Percentiles rank a stretch among this genome's conserved stretches.
phyloP scores from a whole-genome alignment of 306 rosid genomes.

The Biancaea sappan region DNA sequence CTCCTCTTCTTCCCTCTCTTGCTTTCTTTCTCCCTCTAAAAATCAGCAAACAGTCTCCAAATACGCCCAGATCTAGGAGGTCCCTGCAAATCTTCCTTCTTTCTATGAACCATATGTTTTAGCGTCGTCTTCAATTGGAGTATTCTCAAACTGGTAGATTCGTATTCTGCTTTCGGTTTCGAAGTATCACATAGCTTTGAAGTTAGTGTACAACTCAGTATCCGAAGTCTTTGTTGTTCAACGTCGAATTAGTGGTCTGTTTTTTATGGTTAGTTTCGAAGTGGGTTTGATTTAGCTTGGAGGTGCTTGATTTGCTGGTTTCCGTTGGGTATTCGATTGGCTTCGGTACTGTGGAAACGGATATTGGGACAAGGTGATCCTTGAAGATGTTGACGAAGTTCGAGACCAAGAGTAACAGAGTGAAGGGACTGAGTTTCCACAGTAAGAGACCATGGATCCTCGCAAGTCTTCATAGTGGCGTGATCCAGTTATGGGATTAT shows the following conservation, averaged over 20 bases:
- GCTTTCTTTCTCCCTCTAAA: background rate
- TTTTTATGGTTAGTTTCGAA: background rate
- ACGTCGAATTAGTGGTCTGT: background rate
- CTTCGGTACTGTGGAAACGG: background rate
- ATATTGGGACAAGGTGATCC: background rate
- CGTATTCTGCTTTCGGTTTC: background rate
- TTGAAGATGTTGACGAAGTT: conserved; percentile 90
- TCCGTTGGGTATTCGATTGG: background rate
- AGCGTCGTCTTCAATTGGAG: background rate
- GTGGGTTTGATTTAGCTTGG: background rate
- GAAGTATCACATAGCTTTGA: conserved; percentile 12
- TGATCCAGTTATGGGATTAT: conserved; percentile 98
- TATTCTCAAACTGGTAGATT: background rate
- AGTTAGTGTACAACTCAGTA: background rate
- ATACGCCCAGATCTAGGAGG: background rate
- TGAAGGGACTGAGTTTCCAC: conserved; percentile 97
- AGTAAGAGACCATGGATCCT: conserved; percentile 96
- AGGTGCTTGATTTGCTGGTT: background rate
- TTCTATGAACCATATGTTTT: background rate
- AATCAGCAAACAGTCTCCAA: background rate
- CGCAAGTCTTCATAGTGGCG: conserved; percentile 99
- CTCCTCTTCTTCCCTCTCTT: background rate
- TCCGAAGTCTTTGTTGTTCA: conserved; percentile 5
- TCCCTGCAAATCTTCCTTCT: background rate
- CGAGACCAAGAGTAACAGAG: conserved; percentile 97